Conservation (phyloP, 2,329 filamentous ascomycete genomes). For the Pseudogymnoascus sp. region DNA sequence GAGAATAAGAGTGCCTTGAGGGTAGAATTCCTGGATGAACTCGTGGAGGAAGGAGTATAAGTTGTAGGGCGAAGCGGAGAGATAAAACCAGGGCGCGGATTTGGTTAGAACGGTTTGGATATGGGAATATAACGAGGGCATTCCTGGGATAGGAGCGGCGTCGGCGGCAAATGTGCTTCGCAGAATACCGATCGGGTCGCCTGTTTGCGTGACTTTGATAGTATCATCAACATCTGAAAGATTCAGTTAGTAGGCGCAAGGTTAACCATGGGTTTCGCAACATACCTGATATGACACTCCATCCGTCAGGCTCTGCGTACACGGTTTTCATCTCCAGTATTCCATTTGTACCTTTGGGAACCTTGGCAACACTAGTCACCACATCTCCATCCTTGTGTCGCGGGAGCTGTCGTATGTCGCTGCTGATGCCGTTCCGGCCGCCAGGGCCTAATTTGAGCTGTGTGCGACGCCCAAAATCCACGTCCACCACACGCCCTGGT, state of each 20-base stretch:
- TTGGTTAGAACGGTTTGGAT: conserved; percentile 48
- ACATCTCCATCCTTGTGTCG: conserved; percentile 40
- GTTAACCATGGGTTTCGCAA: not conserved
- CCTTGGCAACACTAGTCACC: conserved; percentile 39
- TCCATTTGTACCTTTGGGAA: conserved; percentile 47
- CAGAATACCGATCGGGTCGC: conserved; percentile 72
- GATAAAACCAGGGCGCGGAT: conserved; percentile 78
- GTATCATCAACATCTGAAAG: conserved; percentile 80
- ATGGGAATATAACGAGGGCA: conserved; percentile 74
- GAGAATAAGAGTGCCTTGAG: conserved; percentile 72
- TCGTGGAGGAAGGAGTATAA: conserved; percentile 77
- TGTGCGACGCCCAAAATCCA: conserved; percentile 45
- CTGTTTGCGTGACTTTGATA: conserved; percentile 83
- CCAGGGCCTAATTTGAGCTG: conserved; percentile 59
- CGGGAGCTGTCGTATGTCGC: conserved; percentile 50
- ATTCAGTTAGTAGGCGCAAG: not conserved
- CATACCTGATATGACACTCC: conserved; percentile 70
- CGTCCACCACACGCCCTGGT: conserved; percentile 60
- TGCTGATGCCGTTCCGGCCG: conserved; percentile 64
- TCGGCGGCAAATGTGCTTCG: conserved; percentile 75
- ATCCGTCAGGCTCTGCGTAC: conserved; percentile 70
- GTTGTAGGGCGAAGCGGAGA: conserved; percentile 91
- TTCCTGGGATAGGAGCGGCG: conserved; percentile 64
- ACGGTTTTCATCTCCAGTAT: conserved; percentile 60
- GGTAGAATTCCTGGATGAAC: conserved; percentile 67